Base-by-base conservation (phyloP, 2,329 filamentous ascomycete genomes). In the Sporothrix brunneoviolacea region DNA sequence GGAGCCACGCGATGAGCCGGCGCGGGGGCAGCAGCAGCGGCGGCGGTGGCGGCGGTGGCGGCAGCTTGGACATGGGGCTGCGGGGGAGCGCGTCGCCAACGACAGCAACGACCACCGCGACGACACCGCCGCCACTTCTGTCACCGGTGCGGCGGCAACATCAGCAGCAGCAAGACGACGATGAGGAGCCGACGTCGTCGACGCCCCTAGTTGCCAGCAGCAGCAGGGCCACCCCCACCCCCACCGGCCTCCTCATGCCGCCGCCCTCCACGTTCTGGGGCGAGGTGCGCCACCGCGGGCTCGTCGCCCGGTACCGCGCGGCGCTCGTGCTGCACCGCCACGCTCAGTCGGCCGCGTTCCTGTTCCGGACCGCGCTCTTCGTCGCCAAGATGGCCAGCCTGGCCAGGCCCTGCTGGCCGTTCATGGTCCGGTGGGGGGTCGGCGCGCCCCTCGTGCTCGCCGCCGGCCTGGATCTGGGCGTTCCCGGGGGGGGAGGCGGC, bases 351-450 rank as follows among this genome's bases (percentile, higher is more conserved):
- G 57, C 66, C 55, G 60, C 65, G 64, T 64, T 66, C 43, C 48
- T 69, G 5, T 56, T 77, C 18, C 83, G 83, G 42, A 66, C 88
- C 3, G 59, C 65, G 1, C 58, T 91, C 1, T 91, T 95, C 59
- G 63, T 84, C 6, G 57, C 76, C 44, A 95, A 95, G 65, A 68
- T 90, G 8, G 68, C 76, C 12, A 80, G 80, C 0, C 67, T 93
- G 9, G 74, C 77, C 3, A 73, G 76, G 41, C 78, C 84, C 1
- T 95, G 90, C 64, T 81, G 80, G 63, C 89, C 89, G 0, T 82
- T 83, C 51, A 80, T 82, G 38, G 74, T 80, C n/a, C 83, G 77
- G 39, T 70, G 80, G 7, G 77, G 77, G 64, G 67, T 90, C 4
- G 73, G 81, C 4, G 82, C 84, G 57, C 81, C 85, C 3, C 69